A percentile compares a stretch with the other conserved stretches of the same genome.
Conservation (phyloP, 345 rosid genomes). For the Turritis glabra region DNA sequence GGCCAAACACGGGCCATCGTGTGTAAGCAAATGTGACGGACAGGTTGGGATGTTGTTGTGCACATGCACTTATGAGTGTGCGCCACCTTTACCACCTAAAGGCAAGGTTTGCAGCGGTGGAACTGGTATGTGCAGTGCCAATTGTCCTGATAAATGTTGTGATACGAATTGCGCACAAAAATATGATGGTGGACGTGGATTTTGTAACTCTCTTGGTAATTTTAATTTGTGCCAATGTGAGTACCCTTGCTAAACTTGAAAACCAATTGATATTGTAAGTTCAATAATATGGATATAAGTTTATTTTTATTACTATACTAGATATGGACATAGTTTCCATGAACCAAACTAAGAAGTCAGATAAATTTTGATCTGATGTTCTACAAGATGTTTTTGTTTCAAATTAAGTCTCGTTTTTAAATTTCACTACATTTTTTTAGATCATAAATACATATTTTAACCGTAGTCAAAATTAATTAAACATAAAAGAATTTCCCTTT, state of each 20-base stretch:
- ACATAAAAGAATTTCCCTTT: too few species aligned
- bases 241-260: constrained; percentile 22
- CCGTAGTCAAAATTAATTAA: too few species aligned
- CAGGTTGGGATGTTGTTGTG: not conserved
- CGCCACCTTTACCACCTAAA: not conserved
- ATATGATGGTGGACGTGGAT: constrained; percentile 20
- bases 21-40: not conserved
- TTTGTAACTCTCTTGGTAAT: constrained; percentile 11
- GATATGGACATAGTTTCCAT: too few species aligned
- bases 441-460: too few species aligned
- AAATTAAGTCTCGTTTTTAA: too few species aligned
- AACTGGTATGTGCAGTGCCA: not conserved
- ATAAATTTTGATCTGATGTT: too few species aligned
- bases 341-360: too few species aligned
- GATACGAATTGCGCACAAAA: constrained; percentile 5
- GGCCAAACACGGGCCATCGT: constrained; percentile 18
- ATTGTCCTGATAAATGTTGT: constrained; percentile 9
- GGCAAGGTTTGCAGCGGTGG: not conserved
- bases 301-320: too few species aligned
- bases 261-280: too few species aligned
- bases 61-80: not conserved
- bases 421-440: too few species aligned
- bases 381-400: too few species aligned
- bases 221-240: constrained; percentile 18
- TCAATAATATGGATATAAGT: too few species aligned